Base-by-base conservation (phyloP, 805 yeast genomes). In the Cyberlindnera euphorbiae region DNA sequence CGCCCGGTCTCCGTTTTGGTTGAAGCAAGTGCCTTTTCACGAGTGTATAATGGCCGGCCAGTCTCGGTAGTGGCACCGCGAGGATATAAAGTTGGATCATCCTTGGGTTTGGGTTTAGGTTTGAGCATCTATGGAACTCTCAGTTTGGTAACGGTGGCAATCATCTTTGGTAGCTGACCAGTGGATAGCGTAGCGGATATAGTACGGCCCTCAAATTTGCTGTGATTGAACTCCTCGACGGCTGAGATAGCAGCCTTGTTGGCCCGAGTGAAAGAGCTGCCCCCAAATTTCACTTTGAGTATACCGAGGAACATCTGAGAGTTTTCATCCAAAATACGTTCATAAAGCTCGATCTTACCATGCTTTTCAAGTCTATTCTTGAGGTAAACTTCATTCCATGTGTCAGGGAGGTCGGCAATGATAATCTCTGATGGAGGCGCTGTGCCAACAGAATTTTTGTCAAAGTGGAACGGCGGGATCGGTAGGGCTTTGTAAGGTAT, bases 251-350 rank as follows among this genome's bases (percentile, higher is more conserved):
- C 84, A 2, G 69, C 48, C 28, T 52, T 53, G 23, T 69, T 70
- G 9, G 22, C 22, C 22, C 9, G 7, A 19, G 22, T 19, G 22
- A 19, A 19, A 9, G 22, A 19, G 22, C 22, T 19, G 9, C 22
- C 22, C 7, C 69, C 79, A 58, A 71, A 88, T 40, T 71, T 66
- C 35, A 86, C 64, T 15, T 74, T 61, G 33, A 81, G 81, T 16
- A 87, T 64, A 8, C 95, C 93, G 27, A 88, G 58, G 0, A 95
- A 89, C 14, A 79, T 82, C 3, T 88, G 95, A 29, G 84, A 78
- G 16, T 67, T 65, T 1, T 90, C 85, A 52, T 88, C 93, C 38
- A 70, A 74, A 8, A 80, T 64, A 41, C 77, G 66, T 40, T 74
- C 73, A 32, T 82, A 60, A 26, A 75, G 77, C 18, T 71, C 66